These are phyloP conservation scores for Cubamyces sp. DNA, from an alignment of 768 basidiomycete species.

Conservation along the genomic window DNA sequence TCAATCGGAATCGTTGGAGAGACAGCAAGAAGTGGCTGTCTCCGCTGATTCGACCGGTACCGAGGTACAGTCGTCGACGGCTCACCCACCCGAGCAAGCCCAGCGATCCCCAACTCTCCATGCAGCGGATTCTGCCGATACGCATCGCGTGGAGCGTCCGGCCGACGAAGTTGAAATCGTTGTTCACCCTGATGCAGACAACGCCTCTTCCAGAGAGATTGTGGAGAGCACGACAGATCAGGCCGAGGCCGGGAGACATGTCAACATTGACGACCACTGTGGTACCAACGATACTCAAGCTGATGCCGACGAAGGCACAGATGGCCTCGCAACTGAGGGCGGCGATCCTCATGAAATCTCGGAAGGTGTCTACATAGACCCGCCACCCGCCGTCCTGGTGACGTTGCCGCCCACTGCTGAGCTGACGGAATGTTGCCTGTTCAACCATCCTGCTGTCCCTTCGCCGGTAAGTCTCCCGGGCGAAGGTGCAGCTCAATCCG, in stretches of 20 bases:
- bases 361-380: conserved; percentile 69
- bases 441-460: conserved; percentile 51
- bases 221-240: background rate
- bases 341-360: conserved; percentile 30
- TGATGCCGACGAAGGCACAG: background rate
- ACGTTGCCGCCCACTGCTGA: conserved; percentile 44
- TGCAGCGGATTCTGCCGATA: no score
- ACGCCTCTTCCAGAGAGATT: background rate
- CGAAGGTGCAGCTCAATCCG: conserved; percentile 1
- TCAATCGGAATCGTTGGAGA: background rate
- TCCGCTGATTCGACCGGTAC: background rate
- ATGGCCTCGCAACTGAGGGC: background rate
- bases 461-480: conserved; percentile 26
- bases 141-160: no score
- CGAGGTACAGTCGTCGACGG: background rate
- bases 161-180: background rate
- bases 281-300: background rate
- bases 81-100: background rate
- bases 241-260: background rate
- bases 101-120: background rate
- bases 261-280: background rate
- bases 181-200: background rate
- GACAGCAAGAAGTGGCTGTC: background rate
- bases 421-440: conserved; percentile 51
- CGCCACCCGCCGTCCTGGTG: conserved; percentile 70